A percentile compares a stretch with the other conserved stretches of the same genome.
Conservation (phyloP, 306 rosid species). For the Vachellia collinsii region DNA sequence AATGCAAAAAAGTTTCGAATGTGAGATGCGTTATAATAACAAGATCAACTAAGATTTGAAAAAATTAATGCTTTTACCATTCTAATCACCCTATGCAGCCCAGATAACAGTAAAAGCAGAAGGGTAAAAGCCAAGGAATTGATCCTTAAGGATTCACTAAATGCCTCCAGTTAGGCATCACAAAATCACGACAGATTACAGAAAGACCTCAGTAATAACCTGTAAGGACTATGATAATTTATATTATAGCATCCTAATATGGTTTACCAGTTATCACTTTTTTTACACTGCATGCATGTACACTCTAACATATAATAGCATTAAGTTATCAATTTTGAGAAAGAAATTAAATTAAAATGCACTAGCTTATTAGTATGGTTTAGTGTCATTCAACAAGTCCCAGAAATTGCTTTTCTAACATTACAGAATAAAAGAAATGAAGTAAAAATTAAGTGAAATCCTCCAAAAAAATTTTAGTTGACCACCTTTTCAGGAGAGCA, state of each 20-base stretch:
- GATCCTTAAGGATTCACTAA: background rate
- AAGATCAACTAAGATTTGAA: background rate
- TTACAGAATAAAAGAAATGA: conserved; percentile 32
- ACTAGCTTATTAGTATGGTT: conserved; percentile 19
- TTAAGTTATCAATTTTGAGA: conserved; percentile 7
- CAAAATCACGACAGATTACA: background rate
- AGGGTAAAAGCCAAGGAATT: background rate
- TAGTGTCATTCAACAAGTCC: background rate
- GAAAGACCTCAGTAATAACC: background rate
- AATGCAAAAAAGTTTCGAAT: background rate
- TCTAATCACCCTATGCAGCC: background rate
- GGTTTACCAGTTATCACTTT: background rate
- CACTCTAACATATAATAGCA: conserved; percentile 17
- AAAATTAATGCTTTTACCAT: conserved; percentile 3
- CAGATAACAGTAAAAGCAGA: background rate
- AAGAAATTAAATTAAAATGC: conserved; percentile 6
- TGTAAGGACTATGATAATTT: background rate
- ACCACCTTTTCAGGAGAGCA: conserved; percentile 73
- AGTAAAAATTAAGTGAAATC: conserved; percentile 40
- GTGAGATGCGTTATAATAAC: background rate
- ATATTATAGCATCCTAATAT: background rate
- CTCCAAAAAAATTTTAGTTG: conserved; percentile 42
- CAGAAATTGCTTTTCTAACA: conserved; percentile 36
- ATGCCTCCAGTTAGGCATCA: background rate
- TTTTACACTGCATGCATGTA: conserved; percentile 1